Base-by-base conservation (phyloP, 176 grass and related monocot species). In the Hordeum marinum region DNA sequence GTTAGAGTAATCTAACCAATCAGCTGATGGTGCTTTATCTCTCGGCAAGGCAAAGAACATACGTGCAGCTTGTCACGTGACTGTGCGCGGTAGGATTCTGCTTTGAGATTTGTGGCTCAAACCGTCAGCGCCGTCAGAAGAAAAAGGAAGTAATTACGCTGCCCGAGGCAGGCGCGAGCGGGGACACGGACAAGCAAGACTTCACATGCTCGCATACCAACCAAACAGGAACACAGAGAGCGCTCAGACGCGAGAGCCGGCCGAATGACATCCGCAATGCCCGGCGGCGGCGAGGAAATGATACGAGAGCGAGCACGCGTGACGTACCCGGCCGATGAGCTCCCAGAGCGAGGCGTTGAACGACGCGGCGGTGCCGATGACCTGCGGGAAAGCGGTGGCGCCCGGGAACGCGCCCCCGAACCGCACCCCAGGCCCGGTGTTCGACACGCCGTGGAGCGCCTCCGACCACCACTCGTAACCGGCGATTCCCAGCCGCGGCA, bases 401-500 rank as follows among this genome's bases (percentile, higher is more conserved):
- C 87, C 93, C 2, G 96, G 93, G 85, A 91, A 95, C 41, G 76
- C 72, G 21, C 96, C 93, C 36, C 89, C 91, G 80, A 98, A 98
- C 8, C 0, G 55, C 4, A 98, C 95, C 0, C 93, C 95, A 0
- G 91, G 93, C 0, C 93, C 89, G 0, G 85, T 81, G 88, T 89
- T 83, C 6, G 95, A 90, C 10, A 98, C 93, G 32, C 95, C 95
- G 85, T 98, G 95, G 45, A 98, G 78, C 32, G 93, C 95, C 87
- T 98, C 95, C 17, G 95, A 95, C 96, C 96, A 98, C 96, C 96
- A 98, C 89, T 98, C 89, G 87, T 98, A 98, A 0, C 85, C 82
- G 0, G 32, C 76, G 25, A 95, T 64, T 18, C 91, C 93, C 2
- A 98, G 95, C 5, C 95, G 83, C 1, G 89, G 89, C 25, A 98